Base-by-base conservation (phyloP, 805 yeast genomes). In the Lipomyces sp. region DNA sequence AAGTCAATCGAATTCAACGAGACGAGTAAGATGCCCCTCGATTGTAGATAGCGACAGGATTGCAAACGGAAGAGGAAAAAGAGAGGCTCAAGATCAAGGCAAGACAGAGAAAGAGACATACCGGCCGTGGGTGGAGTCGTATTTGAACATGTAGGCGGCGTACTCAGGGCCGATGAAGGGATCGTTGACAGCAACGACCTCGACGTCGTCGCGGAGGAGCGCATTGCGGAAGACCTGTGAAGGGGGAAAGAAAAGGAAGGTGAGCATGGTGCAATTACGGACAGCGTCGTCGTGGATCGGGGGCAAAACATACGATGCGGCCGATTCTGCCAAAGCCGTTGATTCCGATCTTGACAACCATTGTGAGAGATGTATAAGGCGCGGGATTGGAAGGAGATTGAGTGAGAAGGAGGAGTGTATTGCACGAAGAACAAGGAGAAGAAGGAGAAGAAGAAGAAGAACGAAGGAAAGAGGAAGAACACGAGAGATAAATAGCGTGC, bases 311-410 rank as follows among this genome's bases (percentile, higher is more conserved):
- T 51, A 83, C 95, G 64, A 86, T 80, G 75, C 95, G 86, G 63
- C 95, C 95, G 68, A 86, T 86, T 75, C 95, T 83, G 67, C 95
- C 95, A 83, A 86, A 86, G 66, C 95, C 95, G 82, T 86, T 86
- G 71, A 86, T 87, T 75, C 95, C 95, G 71, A 86, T 79, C 65
- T 79, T 82, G 70, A 79, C 77, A 57, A 47, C 61, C 61, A 57
- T 58, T 52, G 43, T 39, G 24, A 21, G 23, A 21, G 34, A 16
- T 11, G 18, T n/a, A n/a, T 18, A 16, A n/a, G 34, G 4, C 2
- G 21, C 4, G 29, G 8, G 3, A n/a, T 11, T 13, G 2, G 3
- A 2, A 26, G 2, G 41, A 16, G 41, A 11, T 18, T 10, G 23
- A 28, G 23, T 13, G 41, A n/a, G 8, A 18, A 23, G 23, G 22